These are phyloP conservation scores for Arachnomyces sp. DNA, from an alignment of 2,329 filamentous ascomycete genomes.

Conservation along the genomic window DNA sequence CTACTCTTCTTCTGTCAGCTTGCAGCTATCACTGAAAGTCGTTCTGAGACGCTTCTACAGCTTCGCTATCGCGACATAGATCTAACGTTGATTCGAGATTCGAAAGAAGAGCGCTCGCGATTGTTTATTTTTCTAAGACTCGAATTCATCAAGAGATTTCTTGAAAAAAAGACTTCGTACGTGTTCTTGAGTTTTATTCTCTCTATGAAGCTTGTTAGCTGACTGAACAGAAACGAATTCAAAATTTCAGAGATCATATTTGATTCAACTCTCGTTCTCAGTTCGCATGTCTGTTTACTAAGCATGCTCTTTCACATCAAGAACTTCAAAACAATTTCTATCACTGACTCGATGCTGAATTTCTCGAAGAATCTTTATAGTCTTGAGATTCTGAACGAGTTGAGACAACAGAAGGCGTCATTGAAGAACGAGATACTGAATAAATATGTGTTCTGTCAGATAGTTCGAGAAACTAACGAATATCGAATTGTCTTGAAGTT, in stretches of 20 bases:
- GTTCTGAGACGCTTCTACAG: too few relatives aligned
- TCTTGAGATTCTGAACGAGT: constrained; percentile 23
- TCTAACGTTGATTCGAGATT: too few relatives aligned
- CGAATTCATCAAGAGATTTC: neutral
- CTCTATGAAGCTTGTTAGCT: too few relatives aligned
- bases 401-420: constrained; percentile 25
- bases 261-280: constrained; percentile 25
- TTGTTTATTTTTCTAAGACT: constrained; percentile 1
- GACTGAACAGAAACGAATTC: constrained; percentile 20
- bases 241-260: constrained; percentile 25
- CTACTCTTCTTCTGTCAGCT: constrained; percentile 20
- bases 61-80: too few relatives aligned
- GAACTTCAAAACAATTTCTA: constrained; percentile 22
- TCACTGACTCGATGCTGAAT: constrained; percentile 19
- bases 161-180: neutral
- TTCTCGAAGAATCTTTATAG: constrained; percentile 27
- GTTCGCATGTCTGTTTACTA: constrained; percentile 23
- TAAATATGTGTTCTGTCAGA: constrained; percentile 25
- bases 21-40: constrained; percentile 20
- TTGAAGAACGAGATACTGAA: constrained; percentile 25
- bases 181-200: too few relatives aligned
- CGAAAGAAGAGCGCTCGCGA: too few relatives aligned
- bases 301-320: constrained; percentile 25
- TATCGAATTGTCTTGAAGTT: constrained; percentile 22
- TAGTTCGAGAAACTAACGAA: constrained; percentile 14